Evolutionary conservation across 306 rosid genomes (phyloP), one percentile per base, ranked within the genome.

Genomic region (Calophaca sinica): DNA sequence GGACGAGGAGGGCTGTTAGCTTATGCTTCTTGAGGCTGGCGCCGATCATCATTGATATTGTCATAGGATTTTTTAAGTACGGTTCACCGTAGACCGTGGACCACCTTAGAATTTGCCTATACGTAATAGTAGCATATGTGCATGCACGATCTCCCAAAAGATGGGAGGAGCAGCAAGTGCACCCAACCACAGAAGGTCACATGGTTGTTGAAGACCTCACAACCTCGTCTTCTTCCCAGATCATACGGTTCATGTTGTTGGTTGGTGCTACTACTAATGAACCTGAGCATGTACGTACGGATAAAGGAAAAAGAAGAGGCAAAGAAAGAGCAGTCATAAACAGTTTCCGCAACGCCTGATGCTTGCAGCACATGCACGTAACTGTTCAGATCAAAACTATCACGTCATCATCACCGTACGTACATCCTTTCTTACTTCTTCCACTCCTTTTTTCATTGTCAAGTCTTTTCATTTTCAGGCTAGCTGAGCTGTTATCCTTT

Each of bases 391-490:
- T 51, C 10, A 60, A 14, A 2, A 28, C 31, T 36, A 7, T 81
- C 32, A 75, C 68, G 57, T 81, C 81, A 75, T 68, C n/a, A 75
- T 68, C 13, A 12, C 72, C 62, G 35, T 73, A 73, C 74, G 11
- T 8, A 20, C 28, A 3, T 38, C 38, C 14, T 58, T 3, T 44
- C 11, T 32, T 52, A 32, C 20, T 14, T 70, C 55, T 46, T 57
- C 71, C 9, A 9, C 7, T 50, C 3, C 20, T 11, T 20, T 73
- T 80, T 73, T 29, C 67, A 41, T 74, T 68, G 80, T 61, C 76
- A 3, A 80, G 84, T 80, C 84, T 73, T 60, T 80, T 80, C 84
- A 66, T 39, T 35, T 65, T 33, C 61, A 35, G 10, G 1, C 32
- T 54, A 20, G 26, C 26, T 20, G 26, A 20, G 26, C 26, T 20